Percentiles rank a stretch among this genome's conserved stretches.
These are phyloP conservation scores for Termitomyces sp. DNA, from an alignment of 768 basidiomycete genomes.

Conservation along the genomic window DNA sequence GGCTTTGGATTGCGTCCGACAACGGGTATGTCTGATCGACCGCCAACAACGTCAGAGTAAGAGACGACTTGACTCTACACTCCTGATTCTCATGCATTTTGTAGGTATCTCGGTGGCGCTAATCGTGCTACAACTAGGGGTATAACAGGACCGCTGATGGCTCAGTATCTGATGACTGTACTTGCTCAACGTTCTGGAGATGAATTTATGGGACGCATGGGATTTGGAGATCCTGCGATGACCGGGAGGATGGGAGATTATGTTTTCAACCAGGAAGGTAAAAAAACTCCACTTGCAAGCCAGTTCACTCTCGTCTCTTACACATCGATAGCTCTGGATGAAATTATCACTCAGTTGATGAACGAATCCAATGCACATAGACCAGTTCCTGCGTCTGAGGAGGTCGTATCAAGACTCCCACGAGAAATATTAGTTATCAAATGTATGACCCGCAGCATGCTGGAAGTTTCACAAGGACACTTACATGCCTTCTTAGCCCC, in stretches of 20 bases:
- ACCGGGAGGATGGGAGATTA: slow-evolving; percentile 82
- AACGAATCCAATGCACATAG: slow-evolving; percentile 57
- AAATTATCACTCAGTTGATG: slow-evolving; percentile 85
- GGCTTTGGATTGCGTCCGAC: slow-evolving; percentile 7
- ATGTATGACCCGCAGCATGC: background rate
- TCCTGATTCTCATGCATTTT: slow-evolving; percentile 1
- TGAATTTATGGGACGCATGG: slow-evolving; percentile 36
- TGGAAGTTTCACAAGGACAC: background rate
- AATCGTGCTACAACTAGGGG: slow-evolving; percentile 22
- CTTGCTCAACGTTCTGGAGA: slow-evolving; percentile 42
- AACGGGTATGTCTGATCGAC: slow-evolving; percentile 10
- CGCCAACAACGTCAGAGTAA: slow-evolving; percentile 53
- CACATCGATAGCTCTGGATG: slow-evolving; percentile 57
- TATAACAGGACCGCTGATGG: slow-evolving; percentile 58
- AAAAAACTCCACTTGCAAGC: background rate
- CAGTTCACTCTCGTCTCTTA: background rate
- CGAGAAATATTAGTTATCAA: background rate
- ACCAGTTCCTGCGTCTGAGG: slow-evolving; percentile 1
- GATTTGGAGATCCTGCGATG: slow-evolving; percentile 25
- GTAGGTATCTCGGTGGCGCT: slow-evolving; percentile 27
- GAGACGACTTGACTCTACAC: slow-evolving; percentile 9
- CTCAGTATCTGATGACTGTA: slow-evolving; percentile 66
- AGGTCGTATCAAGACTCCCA: background rate
- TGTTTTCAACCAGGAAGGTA: slow-evolving; percentile 88
- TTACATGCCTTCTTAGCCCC: slow-evolving; percentile 34